phyloP scores from a whole-genome alignment of 106 monocot genomes.

The Dendrobium catenatum region DNA sequence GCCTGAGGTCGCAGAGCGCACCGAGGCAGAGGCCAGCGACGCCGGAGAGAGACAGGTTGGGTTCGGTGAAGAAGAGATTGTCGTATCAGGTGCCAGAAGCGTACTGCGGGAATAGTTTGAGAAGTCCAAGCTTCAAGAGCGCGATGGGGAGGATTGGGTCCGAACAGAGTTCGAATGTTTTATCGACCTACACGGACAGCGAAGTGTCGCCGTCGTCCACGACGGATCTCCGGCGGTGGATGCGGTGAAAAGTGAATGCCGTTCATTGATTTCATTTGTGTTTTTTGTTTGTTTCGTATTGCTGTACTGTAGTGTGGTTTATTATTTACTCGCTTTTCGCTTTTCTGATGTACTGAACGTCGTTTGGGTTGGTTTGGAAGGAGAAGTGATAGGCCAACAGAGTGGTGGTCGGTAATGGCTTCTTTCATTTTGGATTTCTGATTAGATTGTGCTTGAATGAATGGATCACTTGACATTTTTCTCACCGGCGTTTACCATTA shows the following conservation, averaged over 20 bases:
- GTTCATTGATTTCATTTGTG: background rate
- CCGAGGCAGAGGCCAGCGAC: conserved; percentile 79
- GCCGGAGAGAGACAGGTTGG: conserved; percentile 54
- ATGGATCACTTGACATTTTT: background rate
- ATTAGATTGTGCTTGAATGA: background rate
- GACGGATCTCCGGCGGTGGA: conserved; percentile 72
- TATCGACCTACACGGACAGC: conserved; percentile 60
- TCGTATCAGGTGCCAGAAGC: conserved; percentile 56
- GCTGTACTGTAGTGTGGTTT: background rate
- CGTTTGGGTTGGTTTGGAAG: background rate
- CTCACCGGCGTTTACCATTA: background rate
- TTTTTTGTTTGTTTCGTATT: background rate
- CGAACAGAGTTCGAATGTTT: conserved; percentile 65
- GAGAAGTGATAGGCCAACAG: background rate
- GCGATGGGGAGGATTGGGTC: conserved; percentile 43
- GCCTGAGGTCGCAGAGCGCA: conserved; percentile 79
- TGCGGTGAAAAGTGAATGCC: conserved; percentile 49
- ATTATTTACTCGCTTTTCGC: background rate
- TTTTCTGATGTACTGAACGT: background rate
- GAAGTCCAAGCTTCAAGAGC: conserved; percentile 83
- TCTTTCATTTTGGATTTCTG: background rate
- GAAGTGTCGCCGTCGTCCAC: conserved; percentile 92
- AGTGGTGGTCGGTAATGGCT: background rate
- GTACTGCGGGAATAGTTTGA: conserved; percentile 33
- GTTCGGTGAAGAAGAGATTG: conserved; percentile 65